phyloP scores from a whole-genome alignment of 2,329 filamentous ascomycete genomes.

The Diaporthe ampelina region DNA sequence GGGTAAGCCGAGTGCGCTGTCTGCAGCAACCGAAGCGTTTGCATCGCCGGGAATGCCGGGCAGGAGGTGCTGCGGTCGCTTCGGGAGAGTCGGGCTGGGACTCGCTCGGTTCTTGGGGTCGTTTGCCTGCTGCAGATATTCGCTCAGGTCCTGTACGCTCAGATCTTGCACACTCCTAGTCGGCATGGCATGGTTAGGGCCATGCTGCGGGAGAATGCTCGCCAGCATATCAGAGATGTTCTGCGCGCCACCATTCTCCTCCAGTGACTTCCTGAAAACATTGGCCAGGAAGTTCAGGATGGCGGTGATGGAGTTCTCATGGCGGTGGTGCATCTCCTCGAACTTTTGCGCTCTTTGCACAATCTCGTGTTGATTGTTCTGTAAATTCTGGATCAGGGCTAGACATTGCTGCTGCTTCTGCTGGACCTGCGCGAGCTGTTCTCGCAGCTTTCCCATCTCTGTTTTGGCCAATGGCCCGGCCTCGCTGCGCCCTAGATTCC shows the following conservation, averaged over 20 bases:
- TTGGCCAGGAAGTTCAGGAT: constrained; percentile 97
- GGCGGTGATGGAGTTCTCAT: constrained; percentile 99
- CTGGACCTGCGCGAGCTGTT: constrained; percentile 85
- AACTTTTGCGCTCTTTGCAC: constrained; percentile 91
- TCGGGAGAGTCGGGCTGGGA: constrained; percentile 57
- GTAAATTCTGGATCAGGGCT: constrained; percentile 82
- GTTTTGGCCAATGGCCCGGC: constrained; percentile 71
- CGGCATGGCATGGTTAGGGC: constrained; percentile 56
- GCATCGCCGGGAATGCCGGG: constrained; percentile 64
- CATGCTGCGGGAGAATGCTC: constrained; percentile 73
- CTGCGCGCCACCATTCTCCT: constrained; percentile 81
- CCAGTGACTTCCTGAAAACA: constrained; percentile 93
- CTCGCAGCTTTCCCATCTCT: constrained; percentile 82
- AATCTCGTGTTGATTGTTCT: constrained; percentile 88
- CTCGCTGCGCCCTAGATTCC: constrained; percentile 59
- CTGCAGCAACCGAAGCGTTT: constrained; percentile 48
- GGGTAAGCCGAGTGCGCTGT: constrained; percentile 49
- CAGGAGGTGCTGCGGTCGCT: constrained; percentile 67
- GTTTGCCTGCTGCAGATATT: constrained; percentile 65
- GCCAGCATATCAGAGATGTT: constrained; percentile 89
- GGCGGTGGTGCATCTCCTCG: constrained; percentile 92
- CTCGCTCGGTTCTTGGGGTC: constrained; percentile 52
- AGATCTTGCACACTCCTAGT: constrained; percentile 73
- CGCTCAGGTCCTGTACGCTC: constrained; percentile 52
- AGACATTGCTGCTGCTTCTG: constrained; percentile 90